A percentile compares a stretch with the other conserved stretches of the same genome.
Evolutionary conservation across 768 basidiomycete species (phyloP).

Genomic region (Daedalea quercina): DNA sequence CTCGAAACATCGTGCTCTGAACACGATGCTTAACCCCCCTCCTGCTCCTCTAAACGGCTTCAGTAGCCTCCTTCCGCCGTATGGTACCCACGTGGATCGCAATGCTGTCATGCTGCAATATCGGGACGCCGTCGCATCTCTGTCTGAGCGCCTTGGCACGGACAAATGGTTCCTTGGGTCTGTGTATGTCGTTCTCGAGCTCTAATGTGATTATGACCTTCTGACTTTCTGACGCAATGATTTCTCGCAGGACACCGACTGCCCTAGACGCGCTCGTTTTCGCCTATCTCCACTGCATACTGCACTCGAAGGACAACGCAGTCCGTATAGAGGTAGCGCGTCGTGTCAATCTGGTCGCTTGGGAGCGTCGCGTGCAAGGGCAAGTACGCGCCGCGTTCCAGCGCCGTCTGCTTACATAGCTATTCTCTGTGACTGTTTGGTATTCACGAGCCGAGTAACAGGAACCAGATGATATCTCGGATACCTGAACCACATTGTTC

Average conservation of each 20-base stretch:
- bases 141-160: slow-evolving; percentile 68
- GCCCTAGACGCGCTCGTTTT: slow-evolving; percentile 78
- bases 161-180: slow-evolving; percentile 83
- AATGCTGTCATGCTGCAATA: slow-evolving; percentile 50
- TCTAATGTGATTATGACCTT: neutral
- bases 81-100: slow-evolving; percentile 49
- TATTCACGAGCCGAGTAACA: too few species aligned
- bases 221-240: neutral
- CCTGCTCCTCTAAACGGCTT: slow-evolving; percentile 69
- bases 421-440: neutral
- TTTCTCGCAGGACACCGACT: slow-evolving; percentile 55
- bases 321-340: slow-evolving; percentile 61
- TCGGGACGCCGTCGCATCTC: slow-evolving; percentile 61
- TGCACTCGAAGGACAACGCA: slow-evolving; percentile 34
- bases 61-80: slow-evolving; percentile 52
- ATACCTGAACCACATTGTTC: too few species aligned
- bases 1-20: slow-evolving; percentile 27
- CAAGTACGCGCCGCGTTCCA: slow-evolving; percentile 50
- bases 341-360: slow-evolving; percentile 71
- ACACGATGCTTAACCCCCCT: slow-evolving; percentile 53
- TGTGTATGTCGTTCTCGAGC: slow-evolving; percentile 39
- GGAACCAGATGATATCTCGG: too few species aligned
- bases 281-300: slow-evolving; percentile 69
- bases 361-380: slow-evolving; percentile 66
- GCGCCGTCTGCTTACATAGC: neutral